Conservation (phyloP, 257 asterid genomes). For the Petrea volubilis region DNA sequence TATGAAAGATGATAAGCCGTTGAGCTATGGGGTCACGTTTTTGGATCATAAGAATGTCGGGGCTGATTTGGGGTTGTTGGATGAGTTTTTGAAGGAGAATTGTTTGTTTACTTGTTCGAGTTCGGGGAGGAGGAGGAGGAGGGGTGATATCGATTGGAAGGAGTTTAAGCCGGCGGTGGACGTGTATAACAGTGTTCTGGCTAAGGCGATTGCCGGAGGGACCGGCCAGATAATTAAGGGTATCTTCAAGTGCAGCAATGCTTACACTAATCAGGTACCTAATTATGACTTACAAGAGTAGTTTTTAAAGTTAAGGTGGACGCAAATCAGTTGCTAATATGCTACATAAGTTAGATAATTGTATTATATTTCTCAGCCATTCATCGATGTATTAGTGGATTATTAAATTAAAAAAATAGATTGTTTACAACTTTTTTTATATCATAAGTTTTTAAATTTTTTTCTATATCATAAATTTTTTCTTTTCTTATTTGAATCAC, state of each 20-base stretch:
- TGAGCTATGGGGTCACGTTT: conserved; percentile 80
- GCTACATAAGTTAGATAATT: too few species aligned
- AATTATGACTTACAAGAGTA: too few species aligned
- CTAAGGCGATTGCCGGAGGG: conserved; percentile 82
- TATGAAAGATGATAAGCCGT: conserved; percentile 52
- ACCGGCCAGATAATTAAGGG: conserved; percentile 82
- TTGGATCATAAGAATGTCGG: conserved; percentile 28
- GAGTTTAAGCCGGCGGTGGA: conserved; percentile 79
- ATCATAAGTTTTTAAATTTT: too few species aligned
- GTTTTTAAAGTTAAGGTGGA: too few species aligned
- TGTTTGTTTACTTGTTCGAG: conserved; percentile 44
- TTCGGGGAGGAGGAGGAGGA: background rate
- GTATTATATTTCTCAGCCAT: too few species aligned
- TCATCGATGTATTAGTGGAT: too few species aligned
- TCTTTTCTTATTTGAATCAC: too few species aligned
- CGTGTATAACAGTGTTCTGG: conserved; percentile 61
- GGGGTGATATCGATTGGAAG: conserved; percentile 54
- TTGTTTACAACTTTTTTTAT: too few species aligned
- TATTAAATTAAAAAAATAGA: too few species aligned
- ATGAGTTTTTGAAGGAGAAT: conserved; percentile 57
- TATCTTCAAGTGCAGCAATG: conserved; percentile 71
- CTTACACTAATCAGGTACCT: conserved; percentile 79
- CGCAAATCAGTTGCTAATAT: too few species aligned
- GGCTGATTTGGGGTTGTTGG: conserved; percentile 45
- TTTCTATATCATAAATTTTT: too few species aligned